Percentiles rank a stretch among this genome's conserved stretches.
Evolutionary conservation across 768 basidiomycete genomes (phyloP).

Genomic region (Thelephora ganbajun): DNA sequence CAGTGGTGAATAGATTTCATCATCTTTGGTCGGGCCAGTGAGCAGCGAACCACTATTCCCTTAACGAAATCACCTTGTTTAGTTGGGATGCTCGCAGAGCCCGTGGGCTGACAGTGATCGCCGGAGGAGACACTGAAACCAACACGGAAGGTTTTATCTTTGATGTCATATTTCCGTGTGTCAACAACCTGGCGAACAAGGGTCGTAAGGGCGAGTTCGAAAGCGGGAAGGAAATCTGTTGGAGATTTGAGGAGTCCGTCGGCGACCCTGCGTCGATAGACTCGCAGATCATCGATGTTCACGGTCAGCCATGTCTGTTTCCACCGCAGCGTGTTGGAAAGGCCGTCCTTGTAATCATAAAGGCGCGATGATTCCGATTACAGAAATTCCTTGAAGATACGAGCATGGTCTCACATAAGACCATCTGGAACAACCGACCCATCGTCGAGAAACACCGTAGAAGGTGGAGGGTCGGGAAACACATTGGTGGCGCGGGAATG

Average conservation of each 20-base stretch:
- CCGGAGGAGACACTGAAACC: slow-evolving; percentile 96
- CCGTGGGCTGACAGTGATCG: slow-evolving; percentile 88
- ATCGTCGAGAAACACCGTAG: slow-evolving; percentile 23
- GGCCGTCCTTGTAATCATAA: slow-evolving; percentile 81
- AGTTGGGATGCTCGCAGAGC: slow-evolving; percentile 81
- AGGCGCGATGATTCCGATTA: slow-evolving; percentile 47
- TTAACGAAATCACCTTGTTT: slow-evolving; percentile 92
- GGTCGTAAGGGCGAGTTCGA: slow-evolving; percentile 70
- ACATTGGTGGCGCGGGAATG: background rate
- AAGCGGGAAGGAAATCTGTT: slow-evolving; percentile 73
- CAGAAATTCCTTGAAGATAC: slow-evolving; percentile 75
- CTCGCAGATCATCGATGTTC: slow-evolving; percentile 92
- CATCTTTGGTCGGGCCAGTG: slow-evolving; percentile 97
- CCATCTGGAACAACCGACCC: slow-evolving; percentile 57
- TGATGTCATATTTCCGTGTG: slow-evolving; percentile 66
- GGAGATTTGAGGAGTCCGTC: slow-evolving; percentile 79
- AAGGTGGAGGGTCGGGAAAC: background rate
- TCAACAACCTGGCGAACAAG: slow-evolving; percentile 67
- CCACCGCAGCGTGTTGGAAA: slow-evolving; percentile 67
- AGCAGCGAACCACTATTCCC: slow-evolving; percentile 96
- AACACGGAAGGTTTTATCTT: slow-evolving; percentile 69
- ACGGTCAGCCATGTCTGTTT: slow-evolving; percentile 83
- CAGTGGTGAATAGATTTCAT: slow-evolving; percentile 92
- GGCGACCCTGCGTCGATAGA: slow-evolving; percentile 77
- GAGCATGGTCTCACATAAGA: slow-evolving; percentile 61